Percentiles rank a stretch among this genome's conserved stretches.
Evolutionary conservation across 331 rosid species (phyloP).

Genomic region (Erythrophleum ivorense): DNA sequence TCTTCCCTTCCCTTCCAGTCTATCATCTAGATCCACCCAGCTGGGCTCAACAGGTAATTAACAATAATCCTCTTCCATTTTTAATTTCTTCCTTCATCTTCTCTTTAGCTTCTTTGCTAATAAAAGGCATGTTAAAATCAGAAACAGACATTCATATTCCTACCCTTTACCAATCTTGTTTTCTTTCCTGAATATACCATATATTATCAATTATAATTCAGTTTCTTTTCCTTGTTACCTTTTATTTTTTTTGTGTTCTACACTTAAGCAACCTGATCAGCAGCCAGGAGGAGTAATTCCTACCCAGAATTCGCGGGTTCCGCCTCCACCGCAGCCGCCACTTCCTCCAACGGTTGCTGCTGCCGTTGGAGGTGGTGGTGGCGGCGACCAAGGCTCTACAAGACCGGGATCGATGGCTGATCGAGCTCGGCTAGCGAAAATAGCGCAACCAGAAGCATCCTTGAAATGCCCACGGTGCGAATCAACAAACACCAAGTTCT

Average conservation of each 20-base stretch:
- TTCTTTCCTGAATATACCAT: conserved; percentile 75
- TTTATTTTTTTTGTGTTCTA: background rate
- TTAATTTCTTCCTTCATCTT: background rate
- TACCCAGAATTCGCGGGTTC: conserved; percentile 44
- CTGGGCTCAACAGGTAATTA: conserved; percentile 77
- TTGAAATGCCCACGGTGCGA: conserved; percentile 93
- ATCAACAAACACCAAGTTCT: conserved; percentile 86
- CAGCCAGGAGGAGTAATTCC: conserved; percentile 40
- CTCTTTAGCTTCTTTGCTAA: conserved; percentile 53
- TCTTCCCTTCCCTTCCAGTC: conserved; percentile 81
- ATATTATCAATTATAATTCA: conserved; percentile 38
- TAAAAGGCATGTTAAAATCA: conserved; percentile 27
- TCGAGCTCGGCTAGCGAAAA: conserved; percentile 73
- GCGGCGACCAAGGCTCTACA: conserved; percentile 38
- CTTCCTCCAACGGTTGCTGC: conserved; percentile 16
- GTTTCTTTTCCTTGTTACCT: background rate
- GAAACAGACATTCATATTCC: conserved; percentile 38
- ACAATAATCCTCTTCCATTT: background rate
- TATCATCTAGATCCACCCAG: conserved; percentile 91
- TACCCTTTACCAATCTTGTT: background rate
- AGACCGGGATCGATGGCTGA: conserved; percentile 83
- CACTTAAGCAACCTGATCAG: conserved; percentile 51
- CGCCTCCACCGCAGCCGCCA: conserved; percentile 7
- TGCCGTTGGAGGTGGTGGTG: conserved; percentile 22
- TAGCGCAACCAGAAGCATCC: conserved; percentile 63